Evolutionary conservation across 1,284 basidiomycete species (phyloP).

Genomic region (Cryptococcus sp.): DNA sequence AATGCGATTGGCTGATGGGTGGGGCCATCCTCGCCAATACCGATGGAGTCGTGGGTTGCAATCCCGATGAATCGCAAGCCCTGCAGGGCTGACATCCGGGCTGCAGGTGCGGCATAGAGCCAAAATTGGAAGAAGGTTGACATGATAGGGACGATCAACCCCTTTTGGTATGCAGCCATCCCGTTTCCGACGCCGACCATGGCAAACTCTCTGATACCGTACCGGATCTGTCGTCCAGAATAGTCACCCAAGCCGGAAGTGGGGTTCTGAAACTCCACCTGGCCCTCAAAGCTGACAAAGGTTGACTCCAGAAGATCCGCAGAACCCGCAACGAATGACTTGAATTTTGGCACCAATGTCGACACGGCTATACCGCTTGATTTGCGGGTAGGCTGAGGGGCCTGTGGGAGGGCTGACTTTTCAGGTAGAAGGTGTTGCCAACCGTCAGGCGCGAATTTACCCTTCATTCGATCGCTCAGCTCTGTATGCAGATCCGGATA

Average conservation of each 20-base stretch:
- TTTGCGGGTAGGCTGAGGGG: conserved; percentile 39
- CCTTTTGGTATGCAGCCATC: conserved; percentile 46
- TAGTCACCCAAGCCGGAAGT: conserved; percentile 42
- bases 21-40: conserved; percentile 49
- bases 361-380: conserved; percentile 41
- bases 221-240: conserved; percentile 46
- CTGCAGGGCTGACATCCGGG: conserved; percentile 47
- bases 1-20: conserved; percentile 49
- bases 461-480: conserved; percentile 33
- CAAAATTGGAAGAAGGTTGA: conserved; percentile 57
- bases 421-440: conserved; percentile 37
- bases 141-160: conserved; percentile 62
- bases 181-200: conserved; percentile 47
- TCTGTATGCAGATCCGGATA: conserved; percentile 38
- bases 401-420: conserved; percentile 34
- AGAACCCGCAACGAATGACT: conserved; percentile 40
- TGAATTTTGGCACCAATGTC: conserved; percentile 35
- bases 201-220: conserved; percentile 48
- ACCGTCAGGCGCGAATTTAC: conserved; percentile 27
- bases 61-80: conserved; percentile 47
- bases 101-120: conserved; percentile 48
- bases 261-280: conserved; percentile 47
- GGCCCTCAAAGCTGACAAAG: conserved; percentile 43
- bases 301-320: conserved; percentile 49
- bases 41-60: conserved; percentile 48